Percentiles rank a stretch among this genome's conserved stretches.
phyloP scores from a whole-genome alignment of 2,329 filamentous ascomycete genomes.

The Fusarium sambucinum region DNA sequence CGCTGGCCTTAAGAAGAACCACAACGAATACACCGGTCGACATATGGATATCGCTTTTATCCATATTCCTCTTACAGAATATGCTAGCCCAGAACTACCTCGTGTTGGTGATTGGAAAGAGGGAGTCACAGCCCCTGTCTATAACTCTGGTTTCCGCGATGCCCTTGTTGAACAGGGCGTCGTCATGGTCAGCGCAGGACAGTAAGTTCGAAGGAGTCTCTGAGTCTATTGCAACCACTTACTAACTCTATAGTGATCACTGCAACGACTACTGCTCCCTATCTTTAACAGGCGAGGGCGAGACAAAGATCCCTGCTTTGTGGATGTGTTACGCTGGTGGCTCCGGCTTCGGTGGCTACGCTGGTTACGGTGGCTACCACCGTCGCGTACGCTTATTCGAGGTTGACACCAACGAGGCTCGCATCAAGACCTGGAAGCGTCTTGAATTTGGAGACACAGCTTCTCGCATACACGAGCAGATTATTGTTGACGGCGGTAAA shows the following conservation, averaged over 20 bases:
- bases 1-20: conserved; percentile 77
- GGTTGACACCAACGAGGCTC: conserved; percentile 89
- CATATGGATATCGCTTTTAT: conserved; percentile 98
- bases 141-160: conserved; percentile 93
- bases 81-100: conserved; percentile 72
- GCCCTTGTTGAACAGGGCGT: conserved; percentile 88
- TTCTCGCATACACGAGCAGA: conserved; percentile 71
- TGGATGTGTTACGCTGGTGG: conserved; percentile 99
- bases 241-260: conserved; percentile 72
- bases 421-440: conserved; percentile 92
- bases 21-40: conserved; percentile 87
- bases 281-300: conserved; percentile 57
- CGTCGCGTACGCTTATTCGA: conserved; percentile 90
- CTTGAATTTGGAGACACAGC: conserved; percentile 74
- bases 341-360: conserved; percentile 93
- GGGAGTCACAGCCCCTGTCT: conserved; percentile 85
- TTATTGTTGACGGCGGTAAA: conserved; percentile 73
- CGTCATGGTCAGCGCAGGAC: conserved; percentile 88
- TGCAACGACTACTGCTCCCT: conserved; percentile 96
- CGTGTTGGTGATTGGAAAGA: conserved; percentile 79
- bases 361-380: conserved; percentile 86
- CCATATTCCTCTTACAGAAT: conserved; percentile 95
- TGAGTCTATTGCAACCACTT: conserved; percentile 27
- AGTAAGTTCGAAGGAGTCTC: conserved; percentile 67
- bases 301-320: conserved; percentile 72